Evolutionary conservation across 192 early-diverging fungal genomes (phyloP).

Genomic region (Umbelopsis sp.): DNA sequence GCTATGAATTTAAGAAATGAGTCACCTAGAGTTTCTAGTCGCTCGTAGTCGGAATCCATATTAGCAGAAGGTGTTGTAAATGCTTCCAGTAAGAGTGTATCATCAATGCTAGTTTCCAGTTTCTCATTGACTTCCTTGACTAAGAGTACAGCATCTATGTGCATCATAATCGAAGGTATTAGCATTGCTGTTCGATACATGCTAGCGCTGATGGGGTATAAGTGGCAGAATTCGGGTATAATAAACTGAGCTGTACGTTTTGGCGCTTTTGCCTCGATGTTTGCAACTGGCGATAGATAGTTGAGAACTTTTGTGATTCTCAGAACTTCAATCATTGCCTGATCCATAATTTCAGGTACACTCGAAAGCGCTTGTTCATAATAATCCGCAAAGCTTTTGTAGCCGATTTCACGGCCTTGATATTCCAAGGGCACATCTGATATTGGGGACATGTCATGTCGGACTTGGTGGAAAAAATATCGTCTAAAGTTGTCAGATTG

Average conservation of each 20-base stretch:
- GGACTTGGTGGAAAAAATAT: conserved; percentile 45
- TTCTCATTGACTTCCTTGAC: conserved; percentile 43
- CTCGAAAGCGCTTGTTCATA: conserved; percentile 37
- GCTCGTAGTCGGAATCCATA: conserved; percentile 79
- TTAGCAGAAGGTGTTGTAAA: conserved; percentile 73
- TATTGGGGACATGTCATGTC: conserved; percentile 32
- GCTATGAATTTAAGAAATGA: conserved; percentile 82
- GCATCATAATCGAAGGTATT: conserved; percentile 63
- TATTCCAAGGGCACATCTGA: conserved; percentile 22
- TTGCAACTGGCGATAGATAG: conserved; percentile 38
- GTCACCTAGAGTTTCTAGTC: conserved; percentile 88
- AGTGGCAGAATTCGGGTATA: conserved; percentile 42
- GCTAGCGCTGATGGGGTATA: conserved; percentile 40
- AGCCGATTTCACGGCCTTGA: conserved; percentile 31
- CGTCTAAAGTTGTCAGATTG: conserved; percentile 41
- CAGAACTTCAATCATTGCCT: conserved; percentile 40
- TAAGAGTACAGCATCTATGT: conserved; percentile 60
- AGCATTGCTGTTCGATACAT: conserved; percentile 46
- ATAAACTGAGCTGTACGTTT: conserved; percentile 30
- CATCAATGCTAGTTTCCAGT: conserved; percentile 41
- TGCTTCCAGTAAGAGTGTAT: conserved; percentile 61
- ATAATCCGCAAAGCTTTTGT: conserved; percentile 42
- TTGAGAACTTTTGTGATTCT: conserved; percentile 47
- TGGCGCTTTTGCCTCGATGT: conserved; percentile 23
- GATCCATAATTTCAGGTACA: conserved; percentile 19